Evolutionary conservation across 345 rosid genomes (phyloP), one percentile per base, ranked within the genome.

Genomic region (Euphorbia lathyris): DNA sequence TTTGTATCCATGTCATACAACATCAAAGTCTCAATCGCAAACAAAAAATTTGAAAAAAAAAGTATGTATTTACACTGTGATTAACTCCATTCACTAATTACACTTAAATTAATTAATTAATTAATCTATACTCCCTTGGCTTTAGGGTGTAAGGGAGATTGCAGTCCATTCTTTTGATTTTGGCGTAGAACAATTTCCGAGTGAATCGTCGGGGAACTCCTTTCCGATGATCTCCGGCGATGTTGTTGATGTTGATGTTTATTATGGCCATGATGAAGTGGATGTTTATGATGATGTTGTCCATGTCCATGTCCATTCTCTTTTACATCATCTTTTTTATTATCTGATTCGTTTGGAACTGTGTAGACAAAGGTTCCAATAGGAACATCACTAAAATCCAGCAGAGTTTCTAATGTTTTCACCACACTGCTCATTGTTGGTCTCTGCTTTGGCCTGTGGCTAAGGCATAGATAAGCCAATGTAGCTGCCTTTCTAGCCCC

Each of bases 401-500:
- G 75, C 55, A 93, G 90, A 13, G 89, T 83, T 23, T 86, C 90
- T 45, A 93, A 72, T 1, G 74, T 86, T 65, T 79, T 72, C n/a
- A 93, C 91, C 7, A 93, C 91, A 0, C 68, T 19, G 26, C 87
- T 78, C 92, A 93, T 88, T 22, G 71, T 68, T 0, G 98, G 98
- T 57, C 98, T 83, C 40, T 79, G 87, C 82, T 89, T 93, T 0
- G 97, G 89, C 74, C 96, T 72, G 61, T 86, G 86, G 68, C 97
- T 86, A 61, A 93, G 82, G 83, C 97, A 93, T 66, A 53, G 86
- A 70, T 91, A 88, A 0, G 98, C 97, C 80, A 93, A 69, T 55
- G 86, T 83, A 9, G 97, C 97, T 30, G 92, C 98, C 72, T 89
- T 89, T 57, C 76, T 73, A 2, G 91, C 92, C 1, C 96, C 98